These are phyloP conservation scores for Hyphopichia buzzinii DNA, from an alignment of 1,139 yeast species.

Conservation along the genomic window DNA sequence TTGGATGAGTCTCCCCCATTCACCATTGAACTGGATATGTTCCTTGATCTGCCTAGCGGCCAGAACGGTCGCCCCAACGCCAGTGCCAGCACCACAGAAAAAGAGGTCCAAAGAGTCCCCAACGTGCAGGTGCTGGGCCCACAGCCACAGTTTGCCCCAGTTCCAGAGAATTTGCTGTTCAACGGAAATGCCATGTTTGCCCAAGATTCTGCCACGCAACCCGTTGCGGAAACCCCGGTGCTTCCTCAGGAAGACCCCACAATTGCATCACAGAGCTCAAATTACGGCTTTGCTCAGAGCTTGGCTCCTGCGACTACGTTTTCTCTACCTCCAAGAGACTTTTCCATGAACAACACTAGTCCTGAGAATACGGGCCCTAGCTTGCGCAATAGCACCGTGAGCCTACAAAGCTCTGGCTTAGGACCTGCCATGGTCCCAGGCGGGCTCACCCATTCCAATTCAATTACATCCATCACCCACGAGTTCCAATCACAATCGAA, in stretches of 20 bases:
- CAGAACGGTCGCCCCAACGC: background rate
- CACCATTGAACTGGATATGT: constrained; percentile 35
- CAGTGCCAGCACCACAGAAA: background rate
- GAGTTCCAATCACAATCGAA: background rate
- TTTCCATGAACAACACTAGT: background rate
- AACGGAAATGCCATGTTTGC: background rate
- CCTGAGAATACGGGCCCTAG: background rate
- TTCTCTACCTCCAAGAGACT: background rate
- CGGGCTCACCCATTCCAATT: background rate
- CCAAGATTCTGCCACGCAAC: background rate
- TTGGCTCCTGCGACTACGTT: background rate
- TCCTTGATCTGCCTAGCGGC: constrained; percentile 14
- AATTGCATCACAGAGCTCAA: background rate
- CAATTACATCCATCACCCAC: constrained; percentile 2
- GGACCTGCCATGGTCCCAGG: background rate
- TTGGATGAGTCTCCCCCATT: constrained; percentile 42
- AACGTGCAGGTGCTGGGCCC: too few relatives aligned
- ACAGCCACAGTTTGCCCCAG: background rate
- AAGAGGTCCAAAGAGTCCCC: too few relatives aligned
- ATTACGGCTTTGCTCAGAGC: background rate
- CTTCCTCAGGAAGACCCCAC: background rate
- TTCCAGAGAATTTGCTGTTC: background rate
- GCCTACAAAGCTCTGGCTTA: background rate
- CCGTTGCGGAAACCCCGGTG: background rate
- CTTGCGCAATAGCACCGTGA: background rate